Percentiles rank a stretch among this genome's conserved stretches.
phyloP scores from a whole-genome alignment of 2,329 filamentous ascomycete species.

The Emericellopsis atlantica region DNA sequence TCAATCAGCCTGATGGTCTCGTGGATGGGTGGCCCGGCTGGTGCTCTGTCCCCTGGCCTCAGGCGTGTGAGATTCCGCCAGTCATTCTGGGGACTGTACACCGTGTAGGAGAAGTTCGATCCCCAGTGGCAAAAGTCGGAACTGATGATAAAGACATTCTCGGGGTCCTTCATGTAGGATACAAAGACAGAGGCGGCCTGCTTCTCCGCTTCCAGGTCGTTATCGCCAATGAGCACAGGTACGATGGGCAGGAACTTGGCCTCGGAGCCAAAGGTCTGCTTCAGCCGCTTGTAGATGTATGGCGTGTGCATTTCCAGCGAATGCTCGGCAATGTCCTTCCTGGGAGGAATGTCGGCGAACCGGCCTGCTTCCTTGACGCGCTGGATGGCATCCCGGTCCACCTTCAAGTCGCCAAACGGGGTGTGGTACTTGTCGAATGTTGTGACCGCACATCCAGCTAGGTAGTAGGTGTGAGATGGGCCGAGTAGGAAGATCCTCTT shows the following conservation, averaged over 20 bases:
- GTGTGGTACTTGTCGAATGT: conserved; percentile 59
- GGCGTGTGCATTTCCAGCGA: conserved; percentile 95
- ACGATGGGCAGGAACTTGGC: conserved; percentile 60
- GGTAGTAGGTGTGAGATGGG: conserved; percentile 79
- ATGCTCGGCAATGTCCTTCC: conserved; percentile 71
- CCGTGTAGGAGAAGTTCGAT: conserved; percentile 63
- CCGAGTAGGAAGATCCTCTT: conserved; percentile 89
- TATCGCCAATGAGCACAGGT: conserved; percentile 76
- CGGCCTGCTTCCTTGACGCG: conserved; percentile 26
- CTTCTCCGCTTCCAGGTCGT: conserved; percentile 50
- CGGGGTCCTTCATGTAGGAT: conserved; percentile 62
- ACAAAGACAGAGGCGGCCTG: conserved; percentile 58
- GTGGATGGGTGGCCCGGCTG: conserved; percentile 47
- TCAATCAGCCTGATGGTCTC: conserved; percentile 78
- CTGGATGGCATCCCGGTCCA: conserved; percentile 47
- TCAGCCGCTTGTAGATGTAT: conserved; percentile 71
- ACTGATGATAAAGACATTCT: conserved; percentile 75
- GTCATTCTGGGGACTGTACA: conserved; percentile 44
- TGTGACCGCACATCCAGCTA: conserved; percentile 66
- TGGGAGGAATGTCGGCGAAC: conserved; percentile 43
- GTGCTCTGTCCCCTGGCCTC: conserved; percentile 15
- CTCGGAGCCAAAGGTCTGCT: conserved; percentile 33
- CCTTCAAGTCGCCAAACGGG: conserved; percentile 55
- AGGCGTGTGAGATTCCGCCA: conserved; percentile 26
- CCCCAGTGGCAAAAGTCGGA: conserved; percentile 99